These are phyloP conservation scores for Penicillium egyptiacum DNA, from an alignment of 495 filamentous ascomycete species.

Conservation along the genomic window DNA sequence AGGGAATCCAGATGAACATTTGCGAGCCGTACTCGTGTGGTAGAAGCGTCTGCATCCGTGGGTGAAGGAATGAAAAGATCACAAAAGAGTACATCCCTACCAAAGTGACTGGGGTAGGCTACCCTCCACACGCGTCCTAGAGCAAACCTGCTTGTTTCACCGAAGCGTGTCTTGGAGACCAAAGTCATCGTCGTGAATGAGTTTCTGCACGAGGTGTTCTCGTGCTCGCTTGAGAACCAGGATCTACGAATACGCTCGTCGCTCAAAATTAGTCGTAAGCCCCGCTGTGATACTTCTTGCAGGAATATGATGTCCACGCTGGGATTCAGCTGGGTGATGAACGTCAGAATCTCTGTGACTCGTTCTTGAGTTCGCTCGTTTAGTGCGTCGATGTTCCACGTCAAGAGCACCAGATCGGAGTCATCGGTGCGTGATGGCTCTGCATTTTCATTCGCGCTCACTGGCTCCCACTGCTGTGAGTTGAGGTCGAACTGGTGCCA, in stretches of 20 bases:
- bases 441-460: neutral
- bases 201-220: constrained; percentile 9
- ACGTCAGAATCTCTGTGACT: constrained; percentile 17
- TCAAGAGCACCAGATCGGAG: constrained; percentile 15
- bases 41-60: neutral
- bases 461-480: constrained; percentile 11
- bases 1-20: constrained; percentile 31
- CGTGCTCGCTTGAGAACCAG: constrained; percentile 23
- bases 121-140: constrained; percentile 26
- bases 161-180: constrained; percentile 18
- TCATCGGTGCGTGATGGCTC: neutral
- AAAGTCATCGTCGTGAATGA: constrained; percentile 23
- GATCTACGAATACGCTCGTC: constrained; percentile 14
- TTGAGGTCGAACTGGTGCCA: constrained; percentile 15
- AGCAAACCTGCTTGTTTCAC: neutral
- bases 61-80: constrained; percentile 22
- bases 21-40: constrained; percentile 17
- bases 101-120: constrained; percentile 21
- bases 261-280: constrained; percentile 14
- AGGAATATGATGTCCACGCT: constrained; percentile 21
- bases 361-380: constrained; percentile 2
- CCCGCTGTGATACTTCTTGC: constrained; percentile 25
- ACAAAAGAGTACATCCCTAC: constrained; percentile 27
- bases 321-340: constrained; percentile 1
- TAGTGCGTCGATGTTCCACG: constrained; percentile 23